These are phyloP conservation scores for Przewalskia tangutica DNA, from an alignment of 257 asterid genomes.

Conservation along the genomic window DNA sequence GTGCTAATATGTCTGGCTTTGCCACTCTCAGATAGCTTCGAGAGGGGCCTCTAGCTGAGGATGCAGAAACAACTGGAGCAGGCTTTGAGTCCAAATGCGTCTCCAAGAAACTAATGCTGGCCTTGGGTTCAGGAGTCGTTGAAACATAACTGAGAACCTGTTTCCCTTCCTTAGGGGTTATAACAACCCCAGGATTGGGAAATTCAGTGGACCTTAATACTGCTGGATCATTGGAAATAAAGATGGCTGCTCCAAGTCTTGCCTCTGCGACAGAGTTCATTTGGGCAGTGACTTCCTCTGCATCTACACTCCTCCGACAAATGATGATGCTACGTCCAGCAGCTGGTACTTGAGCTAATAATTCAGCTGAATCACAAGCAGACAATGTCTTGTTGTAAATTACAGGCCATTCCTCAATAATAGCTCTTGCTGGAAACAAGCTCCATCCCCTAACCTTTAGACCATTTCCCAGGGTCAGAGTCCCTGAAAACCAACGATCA, in stretches of 20 bases:
- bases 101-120: slow-evolving; percentile 26
- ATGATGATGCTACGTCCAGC: slow-evolving; percentile 10
- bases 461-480: slow-evolving; percentile 25
- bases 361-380: slow-evolving; percentile 14
- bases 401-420: slow-evolving; percentile 14
- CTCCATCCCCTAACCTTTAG: slow-evolving; percentile 18
- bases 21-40: slow-evolving; percentile 21
- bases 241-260: slow-evolving; percentile 16
- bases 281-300: slow-evolving; percentile 3
- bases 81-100: slow-evolving; percentile 16
- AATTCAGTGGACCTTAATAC: slow-evolving; percentile 7
- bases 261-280: slow-evolving; percentile 10
- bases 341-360: not conserved
- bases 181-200: slow-evolving; percentile 16
- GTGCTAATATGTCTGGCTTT: slow-evolving; percentile 41
- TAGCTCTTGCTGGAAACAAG: slow-evolving; percentile 24
- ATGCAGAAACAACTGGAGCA: slow-evolving; percentile 27
- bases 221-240: slow-evolving; percentile 9
- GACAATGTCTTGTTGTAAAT: slow-evolving; percentile 23
- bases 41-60: slow-evolving; percentile 39
- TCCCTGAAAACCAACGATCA: slow-evolving; percentile 22
- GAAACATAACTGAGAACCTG: slow-evolving; percentile 16
- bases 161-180: slow-evolving; percentile 7
- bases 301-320: not conserved
- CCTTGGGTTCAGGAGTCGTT: not conserved